Evolutionary conservation across 371 early-diverging fungal species (phyloP).

Genomic region (Umbelopsis sp.): DNA sequence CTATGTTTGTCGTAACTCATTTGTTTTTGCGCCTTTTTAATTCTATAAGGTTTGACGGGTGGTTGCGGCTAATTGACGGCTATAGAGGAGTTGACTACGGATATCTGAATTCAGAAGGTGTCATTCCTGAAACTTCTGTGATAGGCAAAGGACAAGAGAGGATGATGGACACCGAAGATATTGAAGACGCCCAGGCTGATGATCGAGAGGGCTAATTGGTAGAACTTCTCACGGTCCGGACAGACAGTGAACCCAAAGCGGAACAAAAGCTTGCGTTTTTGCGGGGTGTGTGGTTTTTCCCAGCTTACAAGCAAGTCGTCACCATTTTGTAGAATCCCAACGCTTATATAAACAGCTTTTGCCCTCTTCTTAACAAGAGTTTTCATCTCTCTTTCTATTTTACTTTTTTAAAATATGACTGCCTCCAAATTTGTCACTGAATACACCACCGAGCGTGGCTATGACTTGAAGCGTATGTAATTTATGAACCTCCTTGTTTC

Average conservation of each 20-base stretch:
- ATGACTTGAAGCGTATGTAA: constrained; percentile 41
- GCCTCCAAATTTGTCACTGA: constrained; percentile 31
- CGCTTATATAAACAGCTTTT: constrained; percentile 7
- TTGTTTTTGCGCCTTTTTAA: too few relatives aligned
- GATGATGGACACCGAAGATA: constrained; percentile 18
- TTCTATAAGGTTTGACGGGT: constrained; percentile 67
- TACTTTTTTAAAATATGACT: constrained; percentile 1
- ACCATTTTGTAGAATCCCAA: neutral
- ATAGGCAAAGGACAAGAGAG: constrained; percentile 19
- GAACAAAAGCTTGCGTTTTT: neutral
- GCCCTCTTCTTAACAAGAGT: too few relatives aligned
- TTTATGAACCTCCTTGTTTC: neutral
- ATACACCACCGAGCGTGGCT: constrained; percentile 39
- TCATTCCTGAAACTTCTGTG: constrained; percentile 35
- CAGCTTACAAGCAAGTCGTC: neutral
- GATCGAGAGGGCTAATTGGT: constrained; percentile 9
- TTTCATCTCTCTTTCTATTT: too few relatives aligned
- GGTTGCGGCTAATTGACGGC: constrained; percentile 68
- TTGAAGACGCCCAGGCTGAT: constrained; percentile 15
- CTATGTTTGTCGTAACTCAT: neutral
- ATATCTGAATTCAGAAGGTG: constrained; percentile 48
- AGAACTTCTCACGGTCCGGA: constrained; percentile 14
- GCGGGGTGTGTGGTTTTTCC: constrained; percentile 1
- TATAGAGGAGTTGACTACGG: constrained; percentile 42
- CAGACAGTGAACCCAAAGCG: constrained; percentile 5